Percentiles rank a stretch among this genome's conserved stretches.
Conservation (phyloP, 306 rosid genomes). For the Citrullus colocynthis region DNA sequence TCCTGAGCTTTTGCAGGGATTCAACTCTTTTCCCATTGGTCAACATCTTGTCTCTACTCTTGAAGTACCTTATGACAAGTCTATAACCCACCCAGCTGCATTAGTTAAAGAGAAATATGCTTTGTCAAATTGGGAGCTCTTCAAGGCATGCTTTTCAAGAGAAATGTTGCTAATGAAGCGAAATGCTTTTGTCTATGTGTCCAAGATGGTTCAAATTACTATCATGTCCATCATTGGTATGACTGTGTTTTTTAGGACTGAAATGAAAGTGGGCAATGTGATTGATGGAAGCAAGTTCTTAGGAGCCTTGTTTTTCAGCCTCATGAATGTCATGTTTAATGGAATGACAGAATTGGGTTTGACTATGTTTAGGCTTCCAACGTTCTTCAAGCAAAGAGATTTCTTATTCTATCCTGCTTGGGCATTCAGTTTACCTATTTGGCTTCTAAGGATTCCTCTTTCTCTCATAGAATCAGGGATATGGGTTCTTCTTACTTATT, state of each 20-base stretch:
- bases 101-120: constrained; percentile 53
- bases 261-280: constrained; percentile 38
- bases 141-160: constrained; percentile 72
- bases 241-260: constrained; percentile 52
- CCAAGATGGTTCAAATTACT: constrained; percentile 43
- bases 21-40: constrained; percentile 34
- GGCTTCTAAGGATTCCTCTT: constrained; percentile 62
- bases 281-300: constrained; percentile 35
- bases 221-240: constrained; percentile 36
- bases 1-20: constrained; percentile 34
- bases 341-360: constrained; percentile 54
- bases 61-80: constrained; percentile 40
- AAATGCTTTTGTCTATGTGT: constrained; percentile 34
- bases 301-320: constrained; percentile 59
- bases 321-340: constrained; percentile 60
- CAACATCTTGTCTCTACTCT: constrained; percentile 31
- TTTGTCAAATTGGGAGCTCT: constrained; percentile 47
- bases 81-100: constrained; percentile 46
- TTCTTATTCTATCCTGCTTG: constrained; percentile 66
- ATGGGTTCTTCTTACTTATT: constrained; percentile 63
- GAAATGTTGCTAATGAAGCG: constrained; percentile 65
- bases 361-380: constrained; percentile 51
- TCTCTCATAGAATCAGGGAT: constrained; percentile 53
- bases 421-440: constrained; percentile 66
- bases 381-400: constrained; percentile 65